Conservation (phyloP, 495 filamentous ascomycete genomes). For the Penicillium salamii region DNA sequence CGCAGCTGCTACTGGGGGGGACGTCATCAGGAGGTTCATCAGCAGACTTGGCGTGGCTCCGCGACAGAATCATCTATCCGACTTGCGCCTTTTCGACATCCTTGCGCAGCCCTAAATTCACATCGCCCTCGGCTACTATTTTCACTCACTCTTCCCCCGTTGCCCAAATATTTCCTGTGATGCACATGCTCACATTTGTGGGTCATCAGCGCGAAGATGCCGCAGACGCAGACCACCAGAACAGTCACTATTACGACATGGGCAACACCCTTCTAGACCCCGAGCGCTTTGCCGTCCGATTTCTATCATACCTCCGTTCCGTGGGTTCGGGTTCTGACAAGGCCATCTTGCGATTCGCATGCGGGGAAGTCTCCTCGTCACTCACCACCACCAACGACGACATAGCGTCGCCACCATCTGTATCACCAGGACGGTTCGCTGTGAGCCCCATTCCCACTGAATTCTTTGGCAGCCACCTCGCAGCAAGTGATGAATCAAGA, state of each 20-base stretch:
- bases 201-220: constrained; percentile 11
- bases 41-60: constrained; percentile 14
- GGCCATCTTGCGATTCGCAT: constrained; percentile 19
- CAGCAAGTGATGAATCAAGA: too few relatives aligned
- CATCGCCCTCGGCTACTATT: neutral
- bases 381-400: neutral
- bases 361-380: constrained; percentile 6
- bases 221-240: constrained; percentile 8
- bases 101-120: constrained; percentile 4
- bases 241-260: constrained; percentile 12
- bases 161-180: neutral
- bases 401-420: neutral
- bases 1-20: neutral
- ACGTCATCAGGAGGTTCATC: constrained; percentile 9
- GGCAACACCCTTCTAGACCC: constrained; percentile 6
- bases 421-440: constrained; percentile 1
- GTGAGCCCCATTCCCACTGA: constrained; percentile 12
- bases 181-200: constrained; percentile 13
- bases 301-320: constrained; percentile 15
- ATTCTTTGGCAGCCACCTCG: constrained; percentile 6
- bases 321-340: constrained; percentile 13
- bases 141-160: neutral
- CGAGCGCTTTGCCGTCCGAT: constrained; percentile 15
- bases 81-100: constrained; percentile 11
- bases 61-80: constrained; percentile 10